These are phyloP conservation scores for Breynia disticha DNA, from an alignment of 441 rosid genomes.

Conservation along the genomic window DNA sequence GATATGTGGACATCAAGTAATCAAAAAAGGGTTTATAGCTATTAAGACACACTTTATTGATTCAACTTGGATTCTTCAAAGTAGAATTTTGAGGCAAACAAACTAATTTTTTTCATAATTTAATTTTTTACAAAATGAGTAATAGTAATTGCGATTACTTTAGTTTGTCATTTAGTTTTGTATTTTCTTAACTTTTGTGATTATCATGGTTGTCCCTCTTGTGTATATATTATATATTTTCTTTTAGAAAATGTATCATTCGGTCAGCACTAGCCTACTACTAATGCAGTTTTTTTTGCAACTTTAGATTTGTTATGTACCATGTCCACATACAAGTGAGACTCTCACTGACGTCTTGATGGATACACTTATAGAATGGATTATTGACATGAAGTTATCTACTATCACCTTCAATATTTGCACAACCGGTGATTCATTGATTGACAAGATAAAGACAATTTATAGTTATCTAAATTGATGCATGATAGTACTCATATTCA, in stretches of 20 bases:
- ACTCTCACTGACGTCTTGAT: neutral
- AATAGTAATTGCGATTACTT: neutral
- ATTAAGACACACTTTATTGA: conserved; percentile 5
- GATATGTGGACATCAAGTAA: conserved; percentile 7
- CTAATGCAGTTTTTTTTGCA: no score
- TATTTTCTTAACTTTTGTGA: neutral
- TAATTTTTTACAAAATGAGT: no score
- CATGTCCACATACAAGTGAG: neutral
- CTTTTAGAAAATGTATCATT: no score
- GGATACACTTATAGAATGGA: conserved; percentile 9
- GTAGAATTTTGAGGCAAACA: no score
- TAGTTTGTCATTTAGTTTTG: neutral
- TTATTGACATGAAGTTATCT: conserved; percentile 7
- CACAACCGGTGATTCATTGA: conserved; percentile 7
- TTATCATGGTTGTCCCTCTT: neutral
- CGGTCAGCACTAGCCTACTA: no score
- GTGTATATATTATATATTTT: neutral
- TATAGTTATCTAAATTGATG: no score
- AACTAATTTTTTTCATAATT: no score
- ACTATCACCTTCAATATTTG: conserved; percentile 8
- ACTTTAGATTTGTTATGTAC: conserved; percentile 9
- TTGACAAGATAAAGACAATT: neutral
- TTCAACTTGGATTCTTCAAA: neutral
- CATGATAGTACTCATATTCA: neutral
- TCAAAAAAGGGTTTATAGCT: conserved; percentile 8